Conservation (phyloP, 2,329 filamentous ascomycete species). For the Fusarium annulatum region DNA sequence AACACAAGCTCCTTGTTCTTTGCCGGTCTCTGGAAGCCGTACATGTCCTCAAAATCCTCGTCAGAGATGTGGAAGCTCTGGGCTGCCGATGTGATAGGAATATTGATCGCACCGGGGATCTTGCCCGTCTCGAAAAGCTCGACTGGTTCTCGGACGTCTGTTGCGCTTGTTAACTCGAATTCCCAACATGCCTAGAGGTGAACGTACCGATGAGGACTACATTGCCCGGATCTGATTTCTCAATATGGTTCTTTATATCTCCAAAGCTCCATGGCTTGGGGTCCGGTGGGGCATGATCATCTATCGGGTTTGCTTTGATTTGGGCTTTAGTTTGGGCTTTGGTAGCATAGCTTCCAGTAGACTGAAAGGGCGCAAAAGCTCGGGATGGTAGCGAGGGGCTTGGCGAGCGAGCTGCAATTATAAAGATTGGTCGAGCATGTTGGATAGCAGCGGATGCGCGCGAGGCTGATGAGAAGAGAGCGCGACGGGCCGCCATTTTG, state of each 20-base stretch:
- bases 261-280: slow-evolving; percentile 62
- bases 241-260: slow-evolving; percentile 57
- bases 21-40: slow-evolving; percentile 77
- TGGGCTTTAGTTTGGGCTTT: not conserved
- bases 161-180: not conserved
- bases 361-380: slow-evolving; percentile 12
- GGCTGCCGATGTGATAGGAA: slow-evolving; percentile 80
- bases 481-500: slow-evolving; percentile 37
- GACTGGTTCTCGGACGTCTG: slow-evolving; percentile 77
- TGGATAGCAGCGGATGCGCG: slow-evolving; percentile 24
- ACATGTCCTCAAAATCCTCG: slow-evolving; percentile 85
- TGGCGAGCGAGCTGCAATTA: slow-evolving; percentile 9
- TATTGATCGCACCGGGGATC: slow-evolving; percentile 85
- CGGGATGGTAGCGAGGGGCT: not conserved
- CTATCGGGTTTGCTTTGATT: not conserved
- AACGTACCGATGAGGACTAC: slow-evolving; percentile 60
- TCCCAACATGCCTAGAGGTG: not conserved
- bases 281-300: not conserved
- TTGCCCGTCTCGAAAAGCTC: slow-evolving; percentile 73
- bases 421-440: slow-evolving; percentile 14
- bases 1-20: slow-evolving; percentile 75
- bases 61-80: slow-evolving; percentile 81
- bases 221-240: slow-evolving; percentile 38
- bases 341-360: slow-evolving; percentile 20
- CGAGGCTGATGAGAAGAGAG: slow-evolving; percentile 29